Base-by-base conservation (phyloP, 2,329 filamentous ascomycete genomes). In the Beauveria caledonica region DNA sequence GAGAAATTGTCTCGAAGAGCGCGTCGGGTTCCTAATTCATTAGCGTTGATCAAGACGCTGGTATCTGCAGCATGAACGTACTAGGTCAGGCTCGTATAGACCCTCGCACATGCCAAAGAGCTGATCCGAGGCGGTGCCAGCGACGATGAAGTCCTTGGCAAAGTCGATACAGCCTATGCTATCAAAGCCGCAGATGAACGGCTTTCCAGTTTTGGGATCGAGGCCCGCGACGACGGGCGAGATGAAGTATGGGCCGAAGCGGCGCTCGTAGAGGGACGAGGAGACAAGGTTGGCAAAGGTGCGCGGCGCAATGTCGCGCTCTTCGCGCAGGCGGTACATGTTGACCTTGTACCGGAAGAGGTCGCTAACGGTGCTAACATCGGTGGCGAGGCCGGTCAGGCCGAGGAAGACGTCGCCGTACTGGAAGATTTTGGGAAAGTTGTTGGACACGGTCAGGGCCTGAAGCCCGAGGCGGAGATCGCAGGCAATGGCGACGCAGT, bases 341-440 rank as follows among this genome's bases (percentile, higher is more conserved):
- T 99, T 99, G 76, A 96, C 91, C 84, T 99, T 99, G 86, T 96
- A 97, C 72, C 94, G 92, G 85, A 99, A 96, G 67, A 97, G 88
- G 78, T 99, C 93, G 69, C 88, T 89, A 68, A 99, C 93, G 68
- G 93, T 97, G 66, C 85, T 85, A 66, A 99, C 92, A 75, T 99
- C 94, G 68, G 94, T 99, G 63, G 94, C 94, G 56, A 99, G 89
- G 60, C 94, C 94, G 5, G 94, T 97, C 63, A 99, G 86, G 60
- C 94, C 94, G 40, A 99, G 89, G 78, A 95, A 97, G 69, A 94
- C 90, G 63, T 93, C 90, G 71, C 91, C 92, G 83, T 96, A 97
- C 76, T 88, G 86, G 86, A 97, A 97, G 82, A 99, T 90, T 83
- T 99, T 99, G 80, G 94, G 94, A 83, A 97, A 97, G 87, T 97